Evolutionary conservation across 805 yeast genomes (phyloP), one percentile per base, ranked within the genome.

Genomic region (Dipodascus albidus): DNA sequence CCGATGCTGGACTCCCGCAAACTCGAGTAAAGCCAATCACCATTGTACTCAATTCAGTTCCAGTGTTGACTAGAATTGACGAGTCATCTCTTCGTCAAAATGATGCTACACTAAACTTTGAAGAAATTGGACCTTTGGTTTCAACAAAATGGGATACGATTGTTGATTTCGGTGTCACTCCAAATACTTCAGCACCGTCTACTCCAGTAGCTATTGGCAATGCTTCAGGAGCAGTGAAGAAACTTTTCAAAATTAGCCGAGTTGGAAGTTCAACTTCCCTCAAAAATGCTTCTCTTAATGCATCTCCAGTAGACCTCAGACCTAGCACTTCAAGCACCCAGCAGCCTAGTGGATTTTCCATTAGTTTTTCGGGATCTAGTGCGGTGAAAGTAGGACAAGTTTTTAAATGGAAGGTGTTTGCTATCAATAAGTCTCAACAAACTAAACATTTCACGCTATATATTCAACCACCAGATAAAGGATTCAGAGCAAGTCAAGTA

Each of bases 291-390:
- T 4, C 44, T 19, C 44, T 17, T 4, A 6, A 4, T 6, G 15
- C 20, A 4, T 38, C 44, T 14, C 44, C 44, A 4, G n/a, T 6
- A 11, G 44, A 38, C 33, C 33, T 6, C 33, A 27, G 33, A 27
- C 33, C 33, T 27, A 27, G 47, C 66, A 54, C 62, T 66, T n/a
- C 58, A 58, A 22, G 19, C 19, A 41, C 22, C 19, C 47, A 41
- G 19, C 47, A 41, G 22, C 27, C 57, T 19, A 53, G 47, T 23
- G 74, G 77, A 0, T 61, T 80, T 15, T 70, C 72, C 15, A 70
- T 85, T 14, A 76, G 83, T 2, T 79, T 85, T 54, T 70, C 76
- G 3, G 93, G 95, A 0, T 77, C 79, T 9, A 76, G 83, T 3
- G 72, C 74, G 44, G 80, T 83, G 2, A 70, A 73, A 58, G 66